phyloP scores from a whole-genome alignment of 1,139 yeast genomes.

The Scheffersomyces segobiensis region DNA sequence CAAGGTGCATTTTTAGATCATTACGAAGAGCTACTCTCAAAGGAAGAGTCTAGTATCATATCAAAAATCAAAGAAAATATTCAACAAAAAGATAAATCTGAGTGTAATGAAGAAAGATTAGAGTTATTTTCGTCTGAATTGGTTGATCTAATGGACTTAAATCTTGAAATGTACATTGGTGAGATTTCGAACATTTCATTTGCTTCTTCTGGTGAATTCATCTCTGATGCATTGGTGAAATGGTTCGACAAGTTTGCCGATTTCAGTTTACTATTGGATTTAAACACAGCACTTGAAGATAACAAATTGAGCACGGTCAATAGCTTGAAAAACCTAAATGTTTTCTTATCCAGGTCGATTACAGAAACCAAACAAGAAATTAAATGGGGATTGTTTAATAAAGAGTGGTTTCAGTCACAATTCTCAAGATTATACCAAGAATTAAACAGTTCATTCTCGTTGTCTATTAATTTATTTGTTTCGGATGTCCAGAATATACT shows the following conservation, averaged over 20 bases:
- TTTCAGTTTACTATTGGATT: conserved; percentile 10
- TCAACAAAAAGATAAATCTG: background rate
- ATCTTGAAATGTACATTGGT: conserved; percentile 24
- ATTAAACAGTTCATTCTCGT: conserved; percentile 4
- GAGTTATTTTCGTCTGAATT: conserved; percentile 20
- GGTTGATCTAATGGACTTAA: conserved; percentile 26
- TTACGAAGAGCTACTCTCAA: background rate
- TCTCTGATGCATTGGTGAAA: conserved; percentile 13
- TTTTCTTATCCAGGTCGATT: background rate
- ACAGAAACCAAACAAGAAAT: conserved; percentile 4
- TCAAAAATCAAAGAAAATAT: background rate
- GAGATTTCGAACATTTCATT: conserved; percentile 5
- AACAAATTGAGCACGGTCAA: conserved; percentile 9
- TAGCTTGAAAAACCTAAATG: conserved; percentile 8
- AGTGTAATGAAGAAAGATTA: conserved; percentile 2
- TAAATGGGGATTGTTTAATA: conserved; percentile 16
- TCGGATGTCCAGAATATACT: conserved; percentile 1
- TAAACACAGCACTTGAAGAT: conserved; percentile 5
- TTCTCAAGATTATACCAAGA: conserved; percentile 11
- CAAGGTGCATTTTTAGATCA: background rate
- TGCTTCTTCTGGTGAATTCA: conserved; percentile 9
- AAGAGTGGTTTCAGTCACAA: conserved; percentile 6
- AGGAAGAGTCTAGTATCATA: background rate
- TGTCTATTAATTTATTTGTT: conserved; percentile 3
- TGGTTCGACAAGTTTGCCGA: conserved; percentile 26